Conservation (phyloP, 2,329 filamentous ascomycete species). For the Zymoseptoria ardabiliae region DNA sequence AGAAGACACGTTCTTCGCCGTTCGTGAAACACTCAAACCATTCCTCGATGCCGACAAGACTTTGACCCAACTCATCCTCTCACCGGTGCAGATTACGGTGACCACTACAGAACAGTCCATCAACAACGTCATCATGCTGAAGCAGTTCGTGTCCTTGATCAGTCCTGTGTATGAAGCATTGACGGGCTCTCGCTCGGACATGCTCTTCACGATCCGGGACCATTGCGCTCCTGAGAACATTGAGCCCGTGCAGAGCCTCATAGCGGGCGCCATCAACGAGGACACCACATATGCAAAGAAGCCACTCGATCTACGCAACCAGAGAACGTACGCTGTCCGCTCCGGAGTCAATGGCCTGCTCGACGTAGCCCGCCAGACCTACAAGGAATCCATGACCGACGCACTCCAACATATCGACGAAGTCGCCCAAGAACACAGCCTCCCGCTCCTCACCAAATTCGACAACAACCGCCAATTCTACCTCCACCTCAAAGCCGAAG, state of each 20-base stretch:
- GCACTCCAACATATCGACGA: constrained; percentile 62
- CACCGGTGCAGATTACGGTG: constrained; percentile 59
- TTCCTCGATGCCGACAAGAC: constrained; percentile 76
- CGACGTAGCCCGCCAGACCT: constrained; percentile 80
- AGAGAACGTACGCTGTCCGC: constrained; percentile 84
- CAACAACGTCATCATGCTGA: constrained; percentile 80
- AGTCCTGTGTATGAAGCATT: constrained; percentile 62
- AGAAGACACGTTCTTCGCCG: constrained; percentile 75
- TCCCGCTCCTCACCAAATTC: constrained; percentile 63
- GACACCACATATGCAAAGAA: constrained; percentile 71
- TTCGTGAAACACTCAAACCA: constrained; percentile 66
- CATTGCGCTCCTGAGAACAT: constrained; percentile 60
- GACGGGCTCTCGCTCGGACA: constrained; percentile 52
- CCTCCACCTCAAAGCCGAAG: constrained; percentile 55
- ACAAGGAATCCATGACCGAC: constrained; percentile 80
- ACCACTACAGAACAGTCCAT: constrained; percentile 70
- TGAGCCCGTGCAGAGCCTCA: constrained; percentile 53
- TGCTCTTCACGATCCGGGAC: constrained; percentile 61
- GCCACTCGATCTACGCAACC: constrained; percentile 79
- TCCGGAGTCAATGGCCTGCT: constrained; percentile 77
- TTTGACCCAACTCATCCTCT: constrained; percentile 74
- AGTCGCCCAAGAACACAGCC: constrained; percentile 51
- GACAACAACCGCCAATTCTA: constrained; percentile 75
- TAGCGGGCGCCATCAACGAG: constrained; percentile 66
- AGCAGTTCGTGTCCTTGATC: constrained; percentile 67